Evolutionary conservation across 1,284 basidiomycete genomes (phyloP).

Genomic region (Tetrapyrgos nigripes): DNA sequence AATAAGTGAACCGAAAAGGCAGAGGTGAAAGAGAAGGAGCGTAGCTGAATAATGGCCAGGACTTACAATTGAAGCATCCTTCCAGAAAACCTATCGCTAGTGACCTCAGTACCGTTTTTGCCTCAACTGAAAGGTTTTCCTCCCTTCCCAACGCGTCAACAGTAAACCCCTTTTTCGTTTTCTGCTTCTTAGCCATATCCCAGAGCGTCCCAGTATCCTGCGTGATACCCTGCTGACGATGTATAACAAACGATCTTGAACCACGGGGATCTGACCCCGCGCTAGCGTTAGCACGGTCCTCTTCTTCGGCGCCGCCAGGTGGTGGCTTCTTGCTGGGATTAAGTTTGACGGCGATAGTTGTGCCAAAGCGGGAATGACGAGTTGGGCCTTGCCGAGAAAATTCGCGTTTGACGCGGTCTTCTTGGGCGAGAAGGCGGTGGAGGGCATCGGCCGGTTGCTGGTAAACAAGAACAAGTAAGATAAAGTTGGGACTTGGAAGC

Average conservation of each 20-base stretch:
- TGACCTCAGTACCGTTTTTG: conserved; percentile 69
- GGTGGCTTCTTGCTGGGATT: conserved; percentile 57
- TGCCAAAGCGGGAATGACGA: conserved; percentile 93
- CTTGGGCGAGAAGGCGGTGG: conserved; percentile 73
- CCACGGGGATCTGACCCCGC: conserved; percentile 33
- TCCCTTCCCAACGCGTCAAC: conserved; percentile 77
- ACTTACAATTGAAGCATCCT: conserved; percentile 86
- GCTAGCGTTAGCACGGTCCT: conserved; percentile 38
- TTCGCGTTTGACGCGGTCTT: conserved; percentile 67
- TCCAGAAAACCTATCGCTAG: conserved; percentile 79
- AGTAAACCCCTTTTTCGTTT: conserved; percentile 66
- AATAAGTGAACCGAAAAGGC: too few species aligned
- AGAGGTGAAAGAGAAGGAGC: too few species aligned
- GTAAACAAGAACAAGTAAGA: too few species aligned
- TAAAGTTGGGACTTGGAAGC: conserved; percentile 11
- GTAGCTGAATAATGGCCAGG: too few species aligned
- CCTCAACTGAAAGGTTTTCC: conserved; percentile 77
- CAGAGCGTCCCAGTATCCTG: conserved; percentile 79
- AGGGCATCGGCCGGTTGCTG: conserved; percentile 75
- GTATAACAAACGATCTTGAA: conserved; percentile 69
- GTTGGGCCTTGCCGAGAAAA: conserved; percentile 70
- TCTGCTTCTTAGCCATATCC: conserved; percentile 79
- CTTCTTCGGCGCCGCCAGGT: conserved; percentile 28
- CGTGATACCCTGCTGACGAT: conserved; percentile 83
- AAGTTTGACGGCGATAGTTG: conserved; percentile 82